These are phyloP conservation scores for Westerdykella sp. DNA, from an alignment of 2,329 filamentous ascomycete genomes.

Conservation along the genomic window DNA sequence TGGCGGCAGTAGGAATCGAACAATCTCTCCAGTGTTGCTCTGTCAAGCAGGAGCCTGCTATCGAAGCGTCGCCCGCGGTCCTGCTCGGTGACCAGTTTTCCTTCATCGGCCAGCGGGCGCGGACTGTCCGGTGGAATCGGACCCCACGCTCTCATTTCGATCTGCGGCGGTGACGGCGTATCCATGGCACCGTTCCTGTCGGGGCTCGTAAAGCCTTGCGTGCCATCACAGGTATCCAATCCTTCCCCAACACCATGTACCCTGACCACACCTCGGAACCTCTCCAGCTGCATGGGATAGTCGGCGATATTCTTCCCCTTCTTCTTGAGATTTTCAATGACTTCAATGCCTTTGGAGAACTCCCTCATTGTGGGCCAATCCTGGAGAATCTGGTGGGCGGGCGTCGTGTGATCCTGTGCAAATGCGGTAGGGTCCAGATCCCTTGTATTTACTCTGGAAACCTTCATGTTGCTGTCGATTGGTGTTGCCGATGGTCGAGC, in stretches of 20 bases:
- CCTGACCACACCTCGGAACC: conserved; percentile 65
- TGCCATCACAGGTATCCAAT: conserved; percentile 50
- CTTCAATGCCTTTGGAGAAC: conserved; percentile 47
- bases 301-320: conserved; percentile 53
- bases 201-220: conserved; percentile 30
- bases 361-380: conserved; percentile 53
- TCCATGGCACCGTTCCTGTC: conserved; percentile 37
- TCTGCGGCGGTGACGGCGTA: conserved; percentile 37
- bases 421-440: conserved; percentile 44
- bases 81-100: too few species aligned
- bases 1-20: conserved; percentile 52
- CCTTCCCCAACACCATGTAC: conserved; percentile 77
- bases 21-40: conserved; percentile 45
- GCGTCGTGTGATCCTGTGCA: conserved; percentile 79
- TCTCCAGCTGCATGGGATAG: conserved; percentile 72
- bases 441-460: conserved; percentile 10
- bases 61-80: too few species aligned
- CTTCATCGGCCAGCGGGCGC: too few species aligned
- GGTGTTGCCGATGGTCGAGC: conserved; percentile 29
- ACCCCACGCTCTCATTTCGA: conserved; percentile 48
- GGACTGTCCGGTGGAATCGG: conserved; percentile 8
- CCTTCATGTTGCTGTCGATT: conserved; percentile 26
- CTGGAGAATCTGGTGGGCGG: conserved; percentile 73
- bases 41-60: conserved; percentile 45
- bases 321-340: conserved; percentile 59